Evolutionary conservation across 495 filamentous ascomycete genomes (phyloP).

Genomic region (Xeromyces bisporus): DNA sequence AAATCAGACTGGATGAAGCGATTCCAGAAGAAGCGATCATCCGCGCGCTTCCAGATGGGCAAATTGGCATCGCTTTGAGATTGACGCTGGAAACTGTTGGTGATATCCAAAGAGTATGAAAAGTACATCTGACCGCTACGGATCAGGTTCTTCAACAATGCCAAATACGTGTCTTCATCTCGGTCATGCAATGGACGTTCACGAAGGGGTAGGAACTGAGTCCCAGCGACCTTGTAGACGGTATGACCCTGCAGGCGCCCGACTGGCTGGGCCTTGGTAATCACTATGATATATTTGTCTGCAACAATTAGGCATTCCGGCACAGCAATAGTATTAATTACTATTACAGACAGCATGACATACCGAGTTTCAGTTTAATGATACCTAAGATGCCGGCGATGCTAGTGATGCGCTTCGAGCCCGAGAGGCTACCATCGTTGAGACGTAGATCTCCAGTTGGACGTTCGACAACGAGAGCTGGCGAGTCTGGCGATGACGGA

Average conservation of each 20-base stretch:
- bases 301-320: conserved; percentile 3
- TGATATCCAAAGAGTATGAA: conserved; percentile 89
- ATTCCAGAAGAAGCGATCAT: conserved; percentile 99
- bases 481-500: conserved; percentile 76
- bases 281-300: conserved; percentile 96
- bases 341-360: conserved; percentile 7
- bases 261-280: conserved; percentile 84
- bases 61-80: conserved; percentile 45
- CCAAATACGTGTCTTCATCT: conserved; percentile 83
- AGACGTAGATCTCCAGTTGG: conserved; percentile 86
- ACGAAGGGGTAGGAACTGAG: conserved; percentile 85
- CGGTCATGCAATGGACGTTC: conserved; percentile 79
- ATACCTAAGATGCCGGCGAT: conserved; percentile 90
- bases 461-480: conserved; percentile 72
- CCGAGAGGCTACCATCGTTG: conserved; percentile 55
- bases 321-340: background rate
- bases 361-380: conserved; percentile 79
- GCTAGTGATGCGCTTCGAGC: conserved; percentile 71
- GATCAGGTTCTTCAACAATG: conserved; percentile 58
- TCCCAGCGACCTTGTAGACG: conserved; percentile 79
- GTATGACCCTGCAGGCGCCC: conserved; percentile 82
- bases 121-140: conserved; percentile 89
- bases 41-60: conserved; percentile 81
- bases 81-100: conserved; percentile 88
- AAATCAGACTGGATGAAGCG: conserved; percentile 78